A percentile compares a stretch with the other conserved stretches of the same genome.
Conservation (phyloP, 148 eudicot genomes). For the Vaccinium darrowii region DNA sequence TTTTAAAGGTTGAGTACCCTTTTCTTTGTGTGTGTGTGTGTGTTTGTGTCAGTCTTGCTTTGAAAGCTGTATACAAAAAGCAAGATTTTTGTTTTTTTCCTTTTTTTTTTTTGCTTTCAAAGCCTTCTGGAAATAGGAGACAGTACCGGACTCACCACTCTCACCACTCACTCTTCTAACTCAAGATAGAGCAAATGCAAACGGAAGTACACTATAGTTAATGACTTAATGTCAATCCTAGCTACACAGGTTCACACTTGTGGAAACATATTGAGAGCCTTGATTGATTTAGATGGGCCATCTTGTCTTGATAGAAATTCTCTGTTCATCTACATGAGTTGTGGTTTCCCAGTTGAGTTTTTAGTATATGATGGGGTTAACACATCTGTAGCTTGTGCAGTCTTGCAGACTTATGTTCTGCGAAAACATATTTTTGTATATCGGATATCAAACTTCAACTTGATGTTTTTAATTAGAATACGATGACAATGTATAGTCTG, state of each 20-base stretch:
- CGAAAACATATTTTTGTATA: not conserved
- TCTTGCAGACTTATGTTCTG: not conserved
- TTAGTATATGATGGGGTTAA: not conserved
- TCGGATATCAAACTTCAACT: no score
- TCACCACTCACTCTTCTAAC: not conserved
- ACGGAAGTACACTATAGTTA: not conserved
- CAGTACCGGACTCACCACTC: not conserved
- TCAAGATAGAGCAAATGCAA: not conserved
- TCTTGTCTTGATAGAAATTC: not conserved
- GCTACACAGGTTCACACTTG: not conserved
- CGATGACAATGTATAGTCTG: not conserved
- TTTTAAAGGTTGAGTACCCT: slow-evolving; percentile 59
- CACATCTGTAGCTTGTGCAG: not conserved
- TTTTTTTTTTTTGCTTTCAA: not conserved
- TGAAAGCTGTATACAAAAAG: not conserved
- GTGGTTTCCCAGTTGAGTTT: not conserved
- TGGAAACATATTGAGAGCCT: not conserved
- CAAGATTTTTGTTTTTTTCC: not conserved
- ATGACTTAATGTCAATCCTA: not conserved
- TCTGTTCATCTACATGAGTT: not conserved
- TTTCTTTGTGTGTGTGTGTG: not conserved
- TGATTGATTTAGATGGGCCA: not conserved
- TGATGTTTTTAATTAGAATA: not conserved
- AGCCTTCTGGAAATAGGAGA: not conserved
- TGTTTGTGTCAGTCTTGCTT: not conserved